Base-by-base conservation (phyloP, 148 eudicot genomes). In the Heliamphora exappendiculata region DNA sequence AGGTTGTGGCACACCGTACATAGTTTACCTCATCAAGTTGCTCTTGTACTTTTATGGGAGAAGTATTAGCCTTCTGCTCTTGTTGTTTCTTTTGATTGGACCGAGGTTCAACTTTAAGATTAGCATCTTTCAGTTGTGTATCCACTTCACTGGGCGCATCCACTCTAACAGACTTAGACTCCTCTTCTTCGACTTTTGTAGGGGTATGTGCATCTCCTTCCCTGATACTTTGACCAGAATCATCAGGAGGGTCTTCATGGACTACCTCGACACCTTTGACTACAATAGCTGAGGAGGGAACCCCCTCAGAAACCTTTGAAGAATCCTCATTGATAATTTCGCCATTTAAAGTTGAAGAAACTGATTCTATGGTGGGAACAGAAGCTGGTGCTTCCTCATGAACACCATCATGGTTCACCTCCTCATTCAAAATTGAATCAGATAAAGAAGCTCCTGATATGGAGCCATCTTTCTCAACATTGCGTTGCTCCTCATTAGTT, bases 11-110 rank as follows among this genome's bases (percentile, higher is more conserved):
- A 44, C 31, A 63, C 75, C 11, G 36, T 55, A 80, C 57, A 70
- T 68, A 86, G 72, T 80, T 85, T 90, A 96, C 99, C 99, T 96
- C 99, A 72, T 93, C 93, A 79, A 96, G 92, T 79, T 92, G 93
- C 69, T 92, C 97, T 84, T 92, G 85, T 60, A 90, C 92, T 88
- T 84, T 90, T 20, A 72, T 78, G 19, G 82, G 71, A 68, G 85
- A 82, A 41, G 72, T 37, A 64, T 73, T 84, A 64, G 75, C 62
- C 78, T 84, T 82, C 62, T 75, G 78, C 20, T 77, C 84, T 67
- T 82, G 88, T 31, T 55, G 81, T 58, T 82, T 82, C 75, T 78
- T 67, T 63, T 72, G 47, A 78, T 31, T 79, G 33, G 81, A 63
- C 71, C 71, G 75, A 83, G 85, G 77, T 87, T 87, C 96, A 72